These are phyloP conservation scores for Citrullus colocynthis DNA, from an alignment of 306 rosid species.

Conservation along the genomic window DNA sequence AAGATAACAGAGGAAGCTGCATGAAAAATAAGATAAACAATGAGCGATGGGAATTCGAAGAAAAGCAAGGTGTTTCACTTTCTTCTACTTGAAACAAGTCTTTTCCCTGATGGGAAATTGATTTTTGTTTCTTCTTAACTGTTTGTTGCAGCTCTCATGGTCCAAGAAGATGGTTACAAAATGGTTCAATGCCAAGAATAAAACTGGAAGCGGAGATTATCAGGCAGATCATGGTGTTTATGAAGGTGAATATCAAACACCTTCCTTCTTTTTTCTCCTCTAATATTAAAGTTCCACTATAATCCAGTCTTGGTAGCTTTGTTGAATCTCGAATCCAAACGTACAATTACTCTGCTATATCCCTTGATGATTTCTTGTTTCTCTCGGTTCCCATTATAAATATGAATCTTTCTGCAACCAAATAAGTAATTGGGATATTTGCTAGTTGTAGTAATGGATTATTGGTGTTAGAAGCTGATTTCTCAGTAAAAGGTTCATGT, in stretches of 20 bases:
- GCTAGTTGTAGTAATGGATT: neutral
- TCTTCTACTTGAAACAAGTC: conserved; percentile 8
- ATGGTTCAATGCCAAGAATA: conserved; percentile 85
- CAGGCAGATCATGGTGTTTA: conserved; percentile 46
- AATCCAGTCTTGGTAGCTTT: neutral
- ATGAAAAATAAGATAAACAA: conserved; percentile 8
- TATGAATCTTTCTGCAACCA: neutral
- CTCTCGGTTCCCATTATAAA: conserved; percentile 1
- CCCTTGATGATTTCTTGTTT: neutral
- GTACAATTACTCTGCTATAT: neutral
- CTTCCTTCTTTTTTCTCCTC: neutral
- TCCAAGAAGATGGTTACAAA: conserved; percentile 98
- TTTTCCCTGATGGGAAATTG: neutral
- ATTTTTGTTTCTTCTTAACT: conserved; percentile 13
- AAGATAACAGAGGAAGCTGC: conserved; percentile 1
- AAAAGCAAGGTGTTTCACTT: conserved; percentile 65
- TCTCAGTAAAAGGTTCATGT: neutral
- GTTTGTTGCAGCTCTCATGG: conserved; percentile 86
- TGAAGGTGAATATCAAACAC: conserved; percentile 42
- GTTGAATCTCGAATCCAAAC: neutral
- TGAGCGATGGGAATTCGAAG: conserved; percentile 16
- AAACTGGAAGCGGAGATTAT: conserved; percentile 52
- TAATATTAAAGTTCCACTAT: neutral
- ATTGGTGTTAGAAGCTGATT: neutral
- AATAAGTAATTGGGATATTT: neutral